Evolutionary conservation across 1,284 basidiomycete species (phyloP), one percentile per base, ranked within the genome.

Genomic region (Apiotrichum gracile): DNA sequence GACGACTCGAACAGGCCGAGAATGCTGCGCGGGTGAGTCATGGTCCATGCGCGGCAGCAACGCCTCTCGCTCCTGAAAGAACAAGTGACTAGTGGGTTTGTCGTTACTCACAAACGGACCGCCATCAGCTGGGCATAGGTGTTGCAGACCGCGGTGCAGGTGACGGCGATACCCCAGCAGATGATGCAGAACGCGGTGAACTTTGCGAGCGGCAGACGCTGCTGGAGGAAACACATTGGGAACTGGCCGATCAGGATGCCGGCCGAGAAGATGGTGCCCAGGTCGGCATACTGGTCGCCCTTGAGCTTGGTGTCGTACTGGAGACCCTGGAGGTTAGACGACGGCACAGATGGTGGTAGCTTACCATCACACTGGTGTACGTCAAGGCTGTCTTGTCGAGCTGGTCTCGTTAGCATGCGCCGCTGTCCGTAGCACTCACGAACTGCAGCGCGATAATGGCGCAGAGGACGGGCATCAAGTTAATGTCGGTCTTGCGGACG

Each of bases 81-180:
- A 7, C 8, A 9, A 39, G 6, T 8, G 22, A 17, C 17, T 24
- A n/a, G n/a, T n/a, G n/a, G n/a, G n/a, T n/a, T n/a, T n/a, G n/a
- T n/a, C n/a, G n/a, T 2, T 8, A 51, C 40, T 41, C 34, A 44
- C 34, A 86, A 67, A 26, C 84, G 81, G 26, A 51, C 63, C 45
- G 61, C 80, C 60, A 88, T 56, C 1, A 89, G 77, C 0, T 82
- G 83, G 1, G 78, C 80, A 64, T 88, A 90, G 64, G 80, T 83
- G 55, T 77, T 4, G 24, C 31, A 49, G 14, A 25, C 27, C 16
- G 24, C 17, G 9, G 25, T 17, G 33, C 9, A 13, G 0, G 16
- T 27, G 3, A 38, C 46, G 8, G 24, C 21, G 14, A 29, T 4
- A 5, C 46, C 46, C 46, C 40, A 52, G 22, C 61, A 63, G 44